Evolutionary conservation across 129 eudicot genomes (phyloP), one percentile per base, ranked within the genome.

Genomic region (Calendula officinalis): DNA sequence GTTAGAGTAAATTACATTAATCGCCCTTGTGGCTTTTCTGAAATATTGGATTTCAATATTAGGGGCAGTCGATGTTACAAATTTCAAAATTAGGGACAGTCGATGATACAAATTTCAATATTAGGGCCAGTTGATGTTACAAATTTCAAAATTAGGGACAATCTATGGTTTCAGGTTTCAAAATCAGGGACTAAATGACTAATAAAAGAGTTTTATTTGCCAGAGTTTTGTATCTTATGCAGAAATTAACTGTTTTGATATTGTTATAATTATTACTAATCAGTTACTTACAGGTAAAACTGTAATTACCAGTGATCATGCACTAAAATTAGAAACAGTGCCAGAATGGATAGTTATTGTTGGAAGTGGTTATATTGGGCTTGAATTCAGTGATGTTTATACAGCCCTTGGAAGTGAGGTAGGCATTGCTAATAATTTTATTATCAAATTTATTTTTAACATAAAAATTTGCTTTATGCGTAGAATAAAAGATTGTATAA

Each of bases 331-430:
- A 75, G 97, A 94, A 73, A 75, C 74, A 34, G 99, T 94, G 47
- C 99, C 99, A 8, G 84, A 89, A 49, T 89, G 99, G 99, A 94
- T 94, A 69, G 99, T 91, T 61, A 94, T 94, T 49, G 92, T 94
- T 39, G 99, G 99, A 81, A 94, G 99, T 83, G 99, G 99, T 64
- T 94, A 94, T 73, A 94, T 94, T 74, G 99, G 99, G 69, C 97
- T 94, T 59, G 99, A 94, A 77, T 94, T 88, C 80, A 94, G 97
- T 62, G 99, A 94, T 94, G 97, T 94, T 58, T 94, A 94, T 74
- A 94, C 99, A 52, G 97, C 99, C 58, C 99, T 88, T 75, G 99
- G 97, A 76, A 88, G 95, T 82, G 99, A 94, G 99, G 99, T 94
- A 42, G 46, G 76, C 8, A 27, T 48, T 38, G 11, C 44, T 52